Evolutionary conservation across 345 rosid species (phyloP).

Genomic region (Cardamine chenopodiifolia): DNA sequence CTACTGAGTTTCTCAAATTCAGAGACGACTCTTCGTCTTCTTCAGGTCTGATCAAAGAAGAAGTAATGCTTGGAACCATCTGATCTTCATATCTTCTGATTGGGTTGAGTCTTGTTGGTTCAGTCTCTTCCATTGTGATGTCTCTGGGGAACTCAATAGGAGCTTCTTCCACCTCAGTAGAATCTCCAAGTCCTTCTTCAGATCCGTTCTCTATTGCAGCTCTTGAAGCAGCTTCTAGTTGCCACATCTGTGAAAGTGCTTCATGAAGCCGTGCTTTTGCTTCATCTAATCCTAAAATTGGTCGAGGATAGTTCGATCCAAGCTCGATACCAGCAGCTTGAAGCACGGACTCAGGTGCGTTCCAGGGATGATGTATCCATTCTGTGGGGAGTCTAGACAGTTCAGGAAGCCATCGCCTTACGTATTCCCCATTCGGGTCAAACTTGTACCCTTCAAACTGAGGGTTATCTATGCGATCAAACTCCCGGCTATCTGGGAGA

Average conservation of each 20-base stretch:
- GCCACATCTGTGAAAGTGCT: constrained; percentile 94
- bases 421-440: constrained; percentile 94
- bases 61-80: constrained; percentile 96
- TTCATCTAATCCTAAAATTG: constrained; percentile 77
- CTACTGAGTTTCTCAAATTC: constrained; percentile 53
- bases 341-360: constrained; percentile 87
- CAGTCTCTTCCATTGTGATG: constrained; percentile 53
- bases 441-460: constrained; percentile 95
- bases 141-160: constrained; percentile 79
- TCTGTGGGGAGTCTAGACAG: constrained; percentile 96
- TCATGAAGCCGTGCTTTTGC: constrained; percentile 82
- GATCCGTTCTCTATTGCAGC: constrained; percentile 93
- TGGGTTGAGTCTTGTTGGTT: constrained; percentile 67
- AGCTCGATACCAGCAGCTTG: constrained; percentile 98
- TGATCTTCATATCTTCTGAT: constrained; percentile 79
- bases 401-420: constrained; percentile 97
- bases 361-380: constrained; percentile 99
- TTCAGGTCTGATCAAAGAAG: constrained; percentile 70
- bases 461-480: constrained; percentile 92
- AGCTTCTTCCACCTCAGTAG: constrained; percentile 61
- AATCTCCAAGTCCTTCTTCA: constrained; percentile 98
- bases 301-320: constrained; percentile 93
- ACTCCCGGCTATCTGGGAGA: constrained; percentile 88
- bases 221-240: constrained; percentile 89
- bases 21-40: constrained; percentile 75